These are phyloP conservation scores for Butyriboletus loyo DNA, from an alignment of 768 basidiomycete species.

Conservation along the genomic window DNA sequence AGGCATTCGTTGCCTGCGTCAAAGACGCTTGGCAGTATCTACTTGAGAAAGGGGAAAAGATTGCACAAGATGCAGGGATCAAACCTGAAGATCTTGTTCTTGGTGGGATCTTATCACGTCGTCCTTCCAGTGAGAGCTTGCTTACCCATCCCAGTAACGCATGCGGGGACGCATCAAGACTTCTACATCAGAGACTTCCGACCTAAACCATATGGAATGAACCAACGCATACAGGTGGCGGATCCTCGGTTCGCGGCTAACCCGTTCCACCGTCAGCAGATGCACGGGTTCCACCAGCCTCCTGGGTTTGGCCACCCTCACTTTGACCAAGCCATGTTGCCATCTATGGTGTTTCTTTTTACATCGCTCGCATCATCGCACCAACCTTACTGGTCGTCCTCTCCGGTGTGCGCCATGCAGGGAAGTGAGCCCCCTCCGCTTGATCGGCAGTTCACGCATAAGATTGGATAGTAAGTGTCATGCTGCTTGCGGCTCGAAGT, in stretches of 20 bases:
- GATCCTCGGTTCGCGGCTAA: conserved; percentile 6
- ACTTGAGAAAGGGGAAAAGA: conserved; percentile 28
- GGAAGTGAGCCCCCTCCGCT: conserved; percentile 19
- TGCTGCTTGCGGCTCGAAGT: background rate
- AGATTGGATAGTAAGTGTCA: conserved; percentile 29
- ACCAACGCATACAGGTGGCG: conserved; percentile 1
- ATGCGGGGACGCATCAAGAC: conserved; percentile 39
- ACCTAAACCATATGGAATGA: conserved; percentile 16
- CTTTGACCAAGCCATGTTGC: conserved; percentile 28
- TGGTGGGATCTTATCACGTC: conserved; percentile 25
- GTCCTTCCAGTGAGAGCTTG: background rate
- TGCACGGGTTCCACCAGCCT: conserved; percentile 16
- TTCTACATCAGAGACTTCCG: conserved; percentile 39
- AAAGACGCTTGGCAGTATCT: conserved; percentile 41
- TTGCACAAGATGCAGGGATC: conserved; percentile 34
- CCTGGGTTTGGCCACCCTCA: conserved; percentile 10
- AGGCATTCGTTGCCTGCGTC: conserved; percentile 22
- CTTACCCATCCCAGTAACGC: conserved; percentile 34
- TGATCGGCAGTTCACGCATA: conserved; percentile 28
- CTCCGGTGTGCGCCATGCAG: conserved; percentile 26
- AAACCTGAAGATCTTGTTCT: conserved; percentile 42
- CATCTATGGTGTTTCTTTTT: conserved; percentile 42
- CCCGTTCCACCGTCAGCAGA: conserved; percentile 11
- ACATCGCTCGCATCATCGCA: conserved; percentile 35
- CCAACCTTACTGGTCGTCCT: conserved; percentile 40